A percentile compares a stretch with the other conserved stretches of the same genome.
Evolutionary conservation across 2,329 filamentous ascomycete species (phyloP).

Genomic region (Aphanoascus verrucosus): DNA sequence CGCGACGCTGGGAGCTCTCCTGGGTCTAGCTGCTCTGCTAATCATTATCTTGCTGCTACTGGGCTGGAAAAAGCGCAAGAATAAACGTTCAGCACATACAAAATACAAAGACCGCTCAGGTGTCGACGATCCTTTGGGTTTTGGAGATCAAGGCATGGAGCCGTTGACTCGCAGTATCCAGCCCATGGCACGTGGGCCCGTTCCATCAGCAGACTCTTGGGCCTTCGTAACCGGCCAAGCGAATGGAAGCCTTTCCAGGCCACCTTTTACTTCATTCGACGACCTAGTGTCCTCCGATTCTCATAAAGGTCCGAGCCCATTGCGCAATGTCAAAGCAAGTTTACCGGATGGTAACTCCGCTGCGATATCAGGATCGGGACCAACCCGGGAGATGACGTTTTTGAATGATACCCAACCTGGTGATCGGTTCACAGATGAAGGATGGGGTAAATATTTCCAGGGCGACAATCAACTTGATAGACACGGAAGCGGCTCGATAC

Average conservation of each 20-base stretch:
- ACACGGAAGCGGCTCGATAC: conserved; percentile 16
- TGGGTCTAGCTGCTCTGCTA: conserved; percentile 61
- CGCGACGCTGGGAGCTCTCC: conserved; percentile 69
- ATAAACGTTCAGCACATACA: conserved; percentile 27
- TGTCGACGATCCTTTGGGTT: conserved; percentile 47
- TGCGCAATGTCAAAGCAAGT: conserved; percentile 11
- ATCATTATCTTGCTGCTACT: conserved; percentile 56
- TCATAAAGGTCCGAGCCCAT: conserved; percentile 14
- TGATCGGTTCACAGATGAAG: conserved; percentile 37
- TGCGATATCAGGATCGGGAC: conserved; percentile 17
- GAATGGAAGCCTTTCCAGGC: background rate
- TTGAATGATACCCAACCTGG: background rate
- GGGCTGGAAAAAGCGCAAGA: conserved; percentile 15
- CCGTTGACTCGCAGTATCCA: conserved; percentile 34
- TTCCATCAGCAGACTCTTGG: conserved; percentile 31
- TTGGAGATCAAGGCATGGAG: conserved; percentile 37
- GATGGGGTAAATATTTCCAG: conserved; percentile 42
- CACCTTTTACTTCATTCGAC: background rate
- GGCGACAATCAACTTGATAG: conserved; percentile 20
- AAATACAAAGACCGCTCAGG: conserved; percentile 40
- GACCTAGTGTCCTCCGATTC: background rate
- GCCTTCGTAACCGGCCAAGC: conserved; percentile 33
- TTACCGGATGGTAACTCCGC: conserved; percentile 17
- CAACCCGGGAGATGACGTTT: background rate
- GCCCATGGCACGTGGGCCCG: conserved; percentile 37